Evolutionary conservation across 768 basidiomycete species (phyloP).

Genomic region (Pulveroboletus sp.): DNA sequence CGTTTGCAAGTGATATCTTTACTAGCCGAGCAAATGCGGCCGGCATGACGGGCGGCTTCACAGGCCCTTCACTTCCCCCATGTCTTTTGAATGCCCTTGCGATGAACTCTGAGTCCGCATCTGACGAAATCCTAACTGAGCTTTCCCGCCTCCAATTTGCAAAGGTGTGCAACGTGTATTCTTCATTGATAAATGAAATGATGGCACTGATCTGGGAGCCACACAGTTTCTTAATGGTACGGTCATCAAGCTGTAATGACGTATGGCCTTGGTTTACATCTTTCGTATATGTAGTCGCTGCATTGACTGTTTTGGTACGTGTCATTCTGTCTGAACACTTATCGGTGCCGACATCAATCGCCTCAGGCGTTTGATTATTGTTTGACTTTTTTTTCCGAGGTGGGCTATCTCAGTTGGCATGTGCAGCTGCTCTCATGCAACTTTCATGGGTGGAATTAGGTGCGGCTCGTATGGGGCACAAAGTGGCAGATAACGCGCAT

Average conservation of each 20-base stretch:
- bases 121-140: constrained; percentile 5
- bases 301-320: constrained; percentile 16
- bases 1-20: no score
- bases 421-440: background rate
- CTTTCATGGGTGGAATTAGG: constrained; percentile 11
- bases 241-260: background rate
- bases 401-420: background rate
- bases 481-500: constrained; percentile 22
- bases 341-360: background rate
- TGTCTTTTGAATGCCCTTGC: background rate
- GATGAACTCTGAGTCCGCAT: constrained; percentile 7
- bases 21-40: no score
- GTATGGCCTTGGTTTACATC: background rate
- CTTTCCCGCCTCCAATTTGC: constrained; percentile 18
- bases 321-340: background rate
- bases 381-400: constrained; percentile 22
- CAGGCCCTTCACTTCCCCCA: background rate
- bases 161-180: constrained; percentile 11
- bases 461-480: constrained; percentile 22
- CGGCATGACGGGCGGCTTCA: no score
- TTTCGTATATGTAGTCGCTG: constrained; percentile 19
- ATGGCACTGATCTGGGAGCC: background rate
- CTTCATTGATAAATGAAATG: background rate
- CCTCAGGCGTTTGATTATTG: constrained; percentile 21
- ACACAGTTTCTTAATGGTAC: constrained; percentile 20